These are phyloP conservation scores for Aurinia saxatilis DNA, from an alignment of 345 rosid genomes.

Conservation along the genomic window DNA sequence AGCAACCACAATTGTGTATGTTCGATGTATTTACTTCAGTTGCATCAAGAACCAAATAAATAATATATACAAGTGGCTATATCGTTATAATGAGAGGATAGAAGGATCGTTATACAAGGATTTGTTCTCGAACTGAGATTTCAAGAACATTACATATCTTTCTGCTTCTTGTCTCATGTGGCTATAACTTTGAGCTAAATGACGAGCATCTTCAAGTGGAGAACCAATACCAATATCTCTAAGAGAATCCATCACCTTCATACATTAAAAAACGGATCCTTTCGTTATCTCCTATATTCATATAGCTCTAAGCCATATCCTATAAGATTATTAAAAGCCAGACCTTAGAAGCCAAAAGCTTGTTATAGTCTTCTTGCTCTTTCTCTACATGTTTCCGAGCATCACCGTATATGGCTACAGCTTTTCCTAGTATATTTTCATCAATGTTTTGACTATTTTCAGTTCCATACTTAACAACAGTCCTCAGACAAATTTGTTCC, in stretches of 20 bases:
- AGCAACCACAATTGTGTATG: no score
- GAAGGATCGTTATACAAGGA: no score
- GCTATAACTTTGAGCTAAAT: no score
- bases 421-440: constrained; percentile 76
- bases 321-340: not conserved
- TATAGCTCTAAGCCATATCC: not conserved
- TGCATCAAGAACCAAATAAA: no score
- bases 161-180: constrained; percentile 99
- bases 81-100: no score
- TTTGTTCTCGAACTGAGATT: constrained; percentile 2
- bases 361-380: no score
- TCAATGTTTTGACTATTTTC: no score
- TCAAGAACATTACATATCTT: constrained; percentile 47
- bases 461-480: constrained; percentile 76
- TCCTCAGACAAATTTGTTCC: constrained; percentile 91
- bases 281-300: not conserved
- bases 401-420: no score
- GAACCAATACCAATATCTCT: constrained; percentile 74
- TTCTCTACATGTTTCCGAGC: no score
- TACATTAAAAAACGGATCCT: not conserved
- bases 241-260: constrained; percentile 67
- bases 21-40: no score
- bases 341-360: constrained; percentile 72
- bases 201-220: constrained; percentile 92
- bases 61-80: no score